Conservation (phyloP, 306 rosid genomes). For the Acacia melanoxylon region DNA sequence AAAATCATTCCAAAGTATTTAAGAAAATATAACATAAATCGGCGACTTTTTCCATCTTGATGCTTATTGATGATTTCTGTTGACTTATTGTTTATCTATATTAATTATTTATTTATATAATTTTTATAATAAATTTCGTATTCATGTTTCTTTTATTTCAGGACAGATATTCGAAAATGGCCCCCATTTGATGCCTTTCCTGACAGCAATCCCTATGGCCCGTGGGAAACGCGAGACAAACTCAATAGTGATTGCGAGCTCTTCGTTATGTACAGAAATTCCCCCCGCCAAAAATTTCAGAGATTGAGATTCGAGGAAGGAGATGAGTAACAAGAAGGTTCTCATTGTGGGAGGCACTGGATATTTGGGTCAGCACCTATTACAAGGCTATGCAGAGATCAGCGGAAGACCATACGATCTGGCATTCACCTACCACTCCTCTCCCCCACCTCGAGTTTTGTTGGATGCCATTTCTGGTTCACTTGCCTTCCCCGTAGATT, state of each 20-base stretch:
- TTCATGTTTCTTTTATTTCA: neutral
- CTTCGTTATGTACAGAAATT: neutral
- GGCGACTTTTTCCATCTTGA: no score
- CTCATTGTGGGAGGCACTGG: constrained; percentile 92
- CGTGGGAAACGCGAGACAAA: neutral
- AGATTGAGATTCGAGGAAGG: neutral
- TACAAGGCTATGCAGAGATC: constrained; percentile 49
- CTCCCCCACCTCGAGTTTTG: constrained; percentile 57
- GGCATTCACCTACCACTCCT: constrained; percentile 69
- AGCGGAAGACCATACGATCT: constrained; percentile 46
- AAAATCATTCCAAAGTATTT: no score
- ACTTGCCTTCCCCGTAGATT: constrained; percentile 65
- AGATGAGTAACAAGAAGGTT: constrained; percentile 56
- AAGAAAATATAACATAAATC: no score
- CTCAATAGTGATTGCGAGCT: neutral
- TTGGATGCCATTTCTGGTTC: constrained; percentile 51
- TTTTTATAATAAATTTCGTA: neutral
- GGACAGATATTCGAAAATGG: neutral
- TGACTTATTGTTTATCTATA: no score
- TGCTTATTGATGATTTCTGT: neutral
- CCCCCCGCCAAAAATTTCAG: neutral
- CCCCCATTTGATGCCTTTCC: neutral
- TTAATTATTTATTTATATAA: no score
- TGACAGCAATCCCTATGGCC: neutral
- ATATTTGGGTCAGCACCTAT: constrained; percentile 88